Conservation (phyloP, 345 rosid species). For the Camelina hispida region DNA sequence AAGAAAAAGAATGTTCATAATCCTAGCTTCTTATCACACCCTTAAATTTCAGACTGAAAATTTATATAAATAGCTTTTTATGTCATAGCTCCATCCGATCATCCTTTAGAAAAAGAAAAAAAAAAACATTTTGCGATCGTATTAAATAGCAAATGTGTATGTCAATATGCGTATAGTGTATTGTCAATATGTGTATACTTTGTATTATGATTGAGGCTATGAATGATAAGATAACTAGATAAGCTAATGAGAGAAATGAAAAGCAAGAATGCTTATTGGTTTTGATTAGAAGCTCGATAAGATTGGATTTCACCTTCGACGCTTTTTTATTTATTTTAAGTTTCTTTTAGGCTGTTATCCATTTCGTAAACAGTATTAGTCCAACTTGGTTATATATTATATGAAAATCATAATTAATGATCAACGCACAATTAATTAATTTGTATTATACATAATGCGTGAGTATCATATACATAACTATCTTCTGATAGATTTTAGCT, state of each 20-base stretch:
- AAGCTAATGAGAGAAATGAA: slow-evolving; percentile 40
- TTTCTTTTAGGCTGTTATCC: slow-evolving; percentile 39
- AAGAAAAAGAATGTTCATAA: no score
- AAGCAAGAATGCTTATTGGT: slow-evolving; percentile 47
- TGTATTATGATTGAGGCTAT: slow-evolving; percentile 27
- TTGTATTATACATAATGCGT: slow-evolving; percentile 3
- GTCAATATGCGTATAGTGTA: not conserved
- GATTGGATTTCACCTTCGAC: slow-evolving; percentile 29
- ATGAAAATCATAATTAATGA: not conserved
- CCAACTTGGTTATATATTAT: slow-evolving; percentile 33
- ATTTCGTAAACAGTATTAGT: slow-evolving; percentile 27
- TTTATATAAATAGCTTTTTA: not conserved
- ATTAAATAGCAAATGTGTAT: not conserved
- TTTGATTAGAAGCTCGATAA: slow-evolving; percentile 42
- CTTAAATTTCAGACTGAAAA: no score
- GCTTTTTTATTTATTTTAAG: slow-evolving; percentile 32
- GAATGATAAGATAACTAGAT: slow-evolving; percentile 37
- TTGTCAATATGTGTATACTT: not conserved
- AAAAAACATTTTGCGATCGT: not conserved
- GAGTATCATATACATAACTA: not conserved
- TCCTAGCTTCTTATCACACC: no score
- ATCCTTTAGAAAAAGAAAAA: no score
- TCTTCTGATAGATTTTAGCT: not conserved
- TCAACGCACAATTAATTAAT: not conserved
- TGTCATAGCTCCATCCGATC: not conserved